Evolutionary conservation across 148 eudicot genomes (phyloP).

Genomic region (Cornus florida): DNA sequence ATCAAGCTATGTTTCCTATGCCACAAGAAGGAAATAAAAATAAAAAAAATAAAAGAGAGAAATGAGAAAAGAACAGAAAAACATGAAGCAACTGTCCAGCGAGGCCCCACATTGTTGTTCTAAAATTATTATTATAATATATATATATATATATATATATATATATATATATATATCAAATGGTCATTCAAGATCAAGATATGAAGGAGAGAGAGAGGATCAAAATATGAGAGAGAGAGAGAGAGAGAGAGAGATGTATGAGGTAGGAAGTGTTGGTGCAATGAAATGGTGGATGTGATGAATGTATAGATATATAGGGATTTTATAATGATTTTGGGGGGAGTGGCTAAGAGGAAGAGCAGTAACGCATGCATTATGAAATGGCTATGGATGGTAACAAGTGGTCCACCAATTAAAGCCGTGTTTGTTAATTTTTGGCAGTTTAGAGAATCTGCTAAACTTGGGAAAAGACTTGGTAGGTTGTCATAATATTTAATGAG

Average conservation of each 20-base stretch:
- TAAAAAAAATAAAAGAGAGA: no score
- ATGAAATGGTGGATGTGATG: constrained; percentile 14
- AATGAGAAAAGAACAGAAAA: no score
- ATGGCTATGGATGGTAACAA: background rate
- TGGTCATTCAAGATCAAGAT: background rate
- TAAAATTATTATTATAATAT: no score
- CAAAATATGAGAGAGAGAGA: background rate
- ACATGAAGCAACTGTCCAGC: background rate
- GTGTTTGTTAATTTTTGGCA: background rate
- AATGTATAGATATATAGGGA: no score
- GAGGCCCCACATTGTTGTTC: background rate
- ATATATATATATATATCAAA: background rate
- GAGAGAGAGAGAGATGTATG: background rate
- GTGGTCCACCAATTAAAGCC: constrained; percentile 8
- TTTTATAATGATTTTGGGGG: constrained; percentile 4
- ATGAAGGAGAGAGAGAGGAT: no score
- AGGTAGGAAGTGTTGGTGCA: background rate
- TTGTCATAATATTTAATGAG: background rate
- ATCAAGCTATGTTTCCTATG: no score
- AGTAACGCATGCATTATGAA: background rate
- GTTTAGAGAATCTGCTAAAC: background rate
- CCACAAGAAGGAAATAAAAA: no score
- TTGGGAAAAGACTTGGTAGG: background rate
- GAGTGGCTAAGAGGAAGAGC: background rate
- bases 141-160: background rate